Percentiles rank a stretch among this genome's conserved stretches.
Conservation (phyloP, 257 asterid genomes). For the Verbena officinalis region DNA sequence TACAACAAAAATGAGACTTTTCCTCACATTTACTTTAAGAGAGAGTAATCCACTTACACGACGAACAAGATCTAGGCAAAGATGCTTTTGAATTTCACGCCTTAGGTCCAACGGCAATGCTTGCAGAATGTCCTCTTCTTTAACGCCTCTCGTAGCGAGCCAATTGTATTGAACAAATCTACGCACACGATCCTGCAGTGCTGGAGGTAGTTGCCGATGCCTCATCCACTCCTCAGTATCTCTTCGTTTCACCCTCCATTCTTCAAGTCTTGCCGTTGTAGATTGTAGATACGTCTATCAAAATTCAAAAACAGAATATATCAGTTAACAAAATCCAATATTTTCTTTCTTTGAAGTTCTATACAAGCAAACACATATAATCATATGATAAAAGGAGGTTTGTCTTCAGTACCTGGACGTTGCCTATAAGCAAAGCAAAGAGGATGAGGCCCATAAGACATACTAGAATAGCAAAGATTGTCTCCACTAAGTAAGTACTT, state of each 20-base stretch:
- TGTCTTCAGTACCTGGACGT: constrained; percentile 66
- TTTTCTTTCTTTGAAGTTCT: not conserved
- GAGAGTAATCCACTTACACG: constrained; percentile 56
- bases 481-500: constrained; percentile 56
- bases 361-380: not conserved
- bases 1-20: no score
- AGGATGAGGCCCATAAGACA: constrained; percentile 85
- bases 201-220: constrained; percentile 83
- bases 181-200: constrained; percentile 77
- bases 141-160: constrained; percentile 87
- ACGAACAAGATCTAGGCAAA: constrained; percentile 81
- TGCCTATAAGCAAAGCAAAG: constrained; percentile 82
- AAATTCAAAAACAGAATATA: constrained; percentile 16
- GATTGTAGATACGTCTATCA: constrained; percentile 82
- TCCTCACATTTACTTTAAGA: not conserved
- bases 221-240: constrained; percentile 97
- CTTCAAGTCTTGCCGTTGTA: constrained; percentile 83
- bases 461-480: constrained; percentile 59
- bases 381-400: not conserved
- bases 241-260: constrained; percentile 81
- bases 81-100: constrained; percentile 84
- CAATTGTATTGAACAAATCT: constrained; percentile 82
- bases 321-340: not conserved
- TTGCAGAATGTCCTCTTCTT: constrained; percentile 70
- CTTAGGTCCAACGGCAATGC: constrained; percentile 77